A percentile compares a stretch with the other conserved stretches of the same genome.
phyloP scores from a whole-genome alignment of 768 basidiomycete species.

The Mycena leptocephala region DNA sequence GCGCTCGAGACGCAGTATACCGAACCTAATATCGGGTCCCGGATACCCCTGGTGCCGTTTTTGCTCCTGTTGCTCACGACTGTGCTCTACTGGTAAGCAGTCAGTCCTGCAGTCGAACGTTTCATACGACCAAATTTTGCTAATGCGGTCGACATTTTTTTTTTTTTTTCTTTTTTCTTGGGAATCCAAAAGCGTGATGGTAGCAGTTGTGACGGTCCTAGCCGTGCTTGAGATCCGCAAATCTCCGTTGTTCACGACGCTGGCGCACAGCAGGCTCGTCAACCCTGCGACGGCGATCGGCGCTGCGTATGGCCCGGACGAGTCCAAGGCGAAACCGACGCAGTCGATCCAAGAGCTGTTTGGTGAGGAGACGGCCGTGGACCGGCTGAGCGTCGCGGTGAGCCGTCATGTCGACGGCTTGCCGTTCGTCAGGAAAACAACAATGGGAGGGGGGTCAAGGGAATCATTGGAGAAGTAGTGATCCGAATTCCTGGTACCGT shows the following conservation, averaged over 20 bases:
- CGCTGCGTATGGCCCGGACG: constrained; percentile 12
- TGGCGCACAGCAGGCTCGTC: constrained; percentile 1
- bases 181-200: background rate
- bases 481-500: no score
- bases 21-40: background rate
- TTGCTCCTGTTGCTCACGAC: background rate
- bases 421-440: no score
- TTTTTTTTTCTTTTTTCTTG: background rate
- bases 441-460: no score
- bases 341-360: background rate
- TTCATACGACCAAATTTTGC: background rate
- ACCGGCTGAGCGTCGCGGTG: background rate
- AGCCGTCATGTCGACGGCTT: no score
- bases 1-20: background rate
- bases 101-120: no score
- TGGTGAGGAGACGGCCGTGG: background rate
- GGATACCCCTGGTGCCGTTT: background rate
- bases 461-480: no score
- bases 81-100: background rate
- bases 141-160: background rate
- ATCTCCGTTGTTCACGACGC: background rate
- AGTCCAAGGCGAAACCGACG: background rate
- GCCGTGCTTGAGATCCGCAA: background rate
- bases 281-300: constrained; percentile 15
- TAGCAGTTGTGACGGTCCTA: background rate